Conservation (phyloP, 106 monocot genomes). For the Platanthera zijinensis region DNA sequence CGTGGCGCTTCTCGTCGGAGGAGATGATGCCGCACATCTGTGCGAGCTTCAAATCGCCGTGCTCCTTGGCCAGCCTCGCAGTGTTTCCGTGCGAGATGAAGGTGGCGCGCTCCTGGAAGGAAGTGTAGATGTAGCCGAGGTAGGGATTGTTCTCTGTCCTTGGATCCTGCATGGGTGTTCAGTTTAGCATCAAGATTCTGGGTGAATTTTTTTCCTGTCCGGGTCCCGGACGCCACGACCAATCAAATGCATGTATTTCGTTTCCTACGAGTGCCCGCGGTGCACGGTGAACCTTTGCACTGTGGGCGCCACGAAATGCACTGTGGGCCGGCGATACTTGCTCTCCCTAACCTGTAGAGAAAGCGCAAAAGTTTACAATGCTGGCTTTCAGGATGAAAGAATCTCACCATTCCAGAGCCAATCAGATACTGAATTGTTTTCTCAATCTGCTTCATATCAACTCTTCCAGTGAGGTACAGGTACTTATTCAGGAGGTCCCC, state of each 20-base stretch:
- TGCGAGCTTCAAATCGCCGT: conserved; percentile 41
- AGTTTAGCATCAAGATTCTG: no score
- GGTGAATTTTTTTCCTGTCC: no score
- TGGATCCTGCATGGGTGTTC: no score
- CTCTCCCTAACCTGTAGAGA: no score
- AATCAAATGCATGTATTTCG: no score
- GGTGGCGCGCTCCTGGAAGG: conserved; percentile 56
- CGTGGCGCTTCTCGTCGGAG: conserved; percentile 53
- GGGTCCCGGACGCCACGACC: no score
- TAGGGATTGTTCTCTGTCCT: conserved; percentile 35
- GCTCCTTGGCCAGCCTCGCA: conserved; percentile 41
- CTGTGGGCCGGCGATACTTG: no score
- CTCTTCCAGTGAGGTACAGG: conserved; percentile 45
- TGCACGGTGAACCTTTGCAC: no score
- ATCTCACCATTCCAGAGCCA: conserved; percentile 60
- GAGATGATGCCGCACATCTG: conserved; percentile 54
- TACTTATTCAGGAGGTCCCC: conserved; percentile 47
- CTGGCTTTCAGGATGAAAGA: no score
- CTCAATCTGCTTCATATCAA: conserved; percentile 51
- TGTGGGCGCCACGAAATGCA: no score
- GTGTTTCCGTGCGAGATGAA: conserved; percentile 59
- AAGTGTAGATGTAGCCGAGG: conserved; percentile 44
- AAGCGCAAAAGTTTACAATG: no score
- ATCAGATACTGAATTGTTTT: conserved; percentile 57
- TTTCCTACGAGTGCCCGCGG: no score